Evolutionary conservation across 2,329 filamentous ascomycete species (phyloP).

Genomic region (Gyromitra esculenta): DNA sequence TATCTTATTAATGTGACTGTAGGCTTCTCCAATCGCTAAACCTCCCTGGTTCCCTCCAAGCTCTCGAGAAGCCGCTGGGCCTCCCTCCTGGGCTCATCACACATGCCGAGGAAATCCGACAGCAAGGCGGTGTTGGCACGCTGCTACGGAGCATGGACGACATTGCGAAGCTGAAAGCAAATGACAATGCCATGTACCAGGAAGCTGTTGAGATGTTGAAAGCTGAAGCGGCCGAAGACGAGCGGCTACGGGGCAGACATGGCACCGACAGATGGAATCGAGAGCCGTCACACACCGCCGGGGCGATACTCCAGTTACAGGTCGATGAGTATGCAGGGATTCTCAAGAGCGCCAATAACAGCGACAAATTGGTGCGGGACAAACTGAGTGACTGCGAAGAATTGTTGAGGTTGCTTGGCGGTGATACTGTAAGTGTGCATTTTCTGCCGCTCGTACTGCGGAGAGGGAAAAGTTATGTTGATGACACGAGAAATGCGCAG

Average conservation of each 20-base stretch:
- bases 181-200: constrained; percentile 79
- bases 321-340: constrained; percentile 85
- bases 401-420: constrained; percentile 73
- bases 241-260: constrained; percentile 76
- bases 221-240: constrained; percentile 85
- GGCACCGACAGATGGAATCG: constrained; percentile 88
- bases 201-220: constrained; percentile 82
- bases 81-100: constrained; percentile 84
- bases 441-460: not conserved
- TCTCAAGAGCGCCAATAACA: constrained; percentile 75
- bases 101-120: constrained; percentile 91
- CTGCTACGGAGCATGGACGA: constrained; percentile 84
- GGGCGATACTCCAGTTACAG: constrained; percentile 76
- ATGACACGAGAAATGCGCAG: constrained; percentile 26
- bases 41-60: constrained; percentile 90
- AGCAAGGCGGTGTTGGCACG: constrained; percentile 83
- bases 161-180: constrained; percentile 85
- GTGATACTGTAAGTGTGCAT: constrained; percentile 39
- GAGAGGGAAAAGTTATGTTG: not conserved
- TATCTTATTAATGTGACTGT: not conserved
- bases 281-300: constrained; percentile 74
- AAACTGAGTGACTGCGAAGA: constrained; percentile 81
- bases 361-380: constrained; percentile 75
- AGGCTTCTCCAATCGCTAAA: constrained; percentile 78
- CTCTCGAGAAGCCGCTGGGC: constrained; percentile 91